phyloP scores from a whole-genome alignment of 371 early-diverging fungal genomes.

The Mortierella polycephala region DNA sequence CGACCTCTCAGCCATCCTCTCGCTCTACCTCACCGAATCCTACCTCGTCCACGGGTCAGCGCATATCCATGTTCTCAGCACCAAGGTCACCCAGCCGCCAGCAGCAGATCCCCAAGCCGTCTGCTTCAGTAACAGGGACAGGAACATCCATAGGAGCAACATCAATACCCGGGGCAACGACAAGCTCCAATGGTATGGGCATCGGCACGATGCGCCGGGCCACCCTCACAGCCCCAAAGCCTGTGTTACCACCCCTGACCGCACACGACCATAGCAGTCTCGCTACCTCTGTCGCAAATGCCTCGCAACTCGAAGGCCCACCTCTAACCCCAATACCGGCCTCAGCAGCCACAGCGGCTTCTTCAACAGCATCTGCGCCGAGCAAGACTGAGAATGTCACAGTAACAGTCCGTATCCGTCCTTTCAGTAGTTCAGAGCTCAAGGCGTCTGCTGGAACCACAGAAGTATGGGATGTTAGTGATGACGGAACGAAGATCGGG shows the following conservation, averaged over 20 bases:
- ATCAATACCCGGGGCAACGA: background rate
- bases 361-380: conserved; percentile 1
- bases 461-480: conserved; percentile 43
- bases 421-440: conserved; percentile 44
- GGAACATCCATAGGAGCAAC: conserved; percentile 7
- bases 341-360: conserved; percentile 3
- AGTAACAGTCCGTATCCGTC: conserved; percentile 51
- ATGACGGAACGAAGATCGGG: conserved; percentile 26
- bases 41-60: conserved; percentile 2
- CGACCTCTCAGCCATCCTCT: conserved; percentile 15
- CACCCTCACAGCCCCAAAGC: conserved; percentile 21
- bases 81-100: conserved; percentile 17
- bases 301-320: conserved; percentile 1
- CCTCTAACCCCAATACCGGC: background rate
- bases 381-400: conserved; percentile 49
- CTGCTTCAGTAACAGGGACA: background rate
- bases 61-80: conserved; percentile 25
- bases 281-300: background rate
- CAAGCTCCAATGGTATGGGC: background rate
- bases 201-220: conserved; percentile 11
- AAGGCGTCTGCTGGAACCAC: conserved; percentile 43
- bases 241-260: conserved; percentile 23
- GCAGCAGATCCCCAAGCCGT: conserved; percentile 26
- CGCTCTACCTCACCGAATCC: conserved; percentile 24
- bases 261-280: conserved; percentile 7